These are phyloP conservation scores for Petunia hybrid DNA, from an alignment of 305 asterid species.

Conservation along the genomic window DNA sequence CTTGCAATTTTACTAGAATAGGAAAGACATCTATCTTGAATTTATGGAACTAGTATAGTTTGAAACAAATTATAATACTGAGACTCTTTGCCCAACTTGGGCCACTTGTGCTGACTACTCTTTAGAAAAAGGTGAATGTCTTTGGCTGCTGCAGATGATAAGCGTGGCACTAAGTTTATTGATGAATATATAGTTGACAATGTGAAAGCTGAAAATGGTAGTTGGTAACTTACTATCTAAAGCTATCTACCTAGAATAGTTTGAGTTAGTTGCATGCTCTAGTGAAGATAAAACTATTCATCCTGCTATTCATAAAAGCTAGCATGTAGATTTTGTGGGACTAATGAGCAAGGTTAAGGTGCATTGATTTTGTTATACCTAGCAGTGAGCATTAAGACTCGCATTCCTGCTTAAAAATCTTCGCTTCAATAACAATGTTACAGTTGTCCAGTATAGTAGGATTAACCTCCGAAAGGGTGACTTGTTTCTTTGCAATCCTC, in stretches of 20 bases:
- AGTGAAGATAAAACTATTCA: neutral
- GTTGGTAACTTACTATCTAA: neutral
- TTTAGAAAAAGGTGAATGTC: neutral
- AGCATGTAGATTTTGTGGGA: neutral
- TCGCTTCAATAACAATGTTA: neutral
- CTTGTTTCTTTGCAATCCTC: neutral
- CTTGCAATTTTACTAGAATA: slow-evolving; percentile 8
- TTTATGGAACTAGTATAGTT: neutral
- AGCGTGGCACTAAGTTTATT: neutral
- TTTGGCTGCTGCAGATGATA: slow-evolving; percentile 27
- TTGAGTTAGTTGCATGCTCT: neutral
- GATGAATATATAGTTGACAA: neutral
- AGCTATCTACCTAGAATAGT: slow-evolving; percentile 10
- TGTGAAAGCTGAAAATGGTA: neutral
- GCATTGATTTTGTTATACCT: slow-evolving; percentile 18
- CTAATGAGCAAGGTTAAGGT: neutral
- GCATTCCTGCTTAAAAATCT: neutral
- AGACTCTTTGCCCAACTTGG: neutral
- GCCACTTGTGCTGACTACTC: neutral
- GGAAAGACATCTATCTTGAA: neutral
- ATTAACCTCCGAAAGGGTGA: neutral
- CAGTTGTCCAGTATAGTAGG: slow-evolving; percentile 6
- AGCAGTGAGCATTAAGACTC: slow-evolving; percentile 6
- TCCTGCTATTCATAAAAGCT: neutral
- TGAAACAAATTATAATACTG: neutral